Conservation (phyloP, 2,329 filamentous ascomycete species). For the Sclerotinia nivalis region DNA sequence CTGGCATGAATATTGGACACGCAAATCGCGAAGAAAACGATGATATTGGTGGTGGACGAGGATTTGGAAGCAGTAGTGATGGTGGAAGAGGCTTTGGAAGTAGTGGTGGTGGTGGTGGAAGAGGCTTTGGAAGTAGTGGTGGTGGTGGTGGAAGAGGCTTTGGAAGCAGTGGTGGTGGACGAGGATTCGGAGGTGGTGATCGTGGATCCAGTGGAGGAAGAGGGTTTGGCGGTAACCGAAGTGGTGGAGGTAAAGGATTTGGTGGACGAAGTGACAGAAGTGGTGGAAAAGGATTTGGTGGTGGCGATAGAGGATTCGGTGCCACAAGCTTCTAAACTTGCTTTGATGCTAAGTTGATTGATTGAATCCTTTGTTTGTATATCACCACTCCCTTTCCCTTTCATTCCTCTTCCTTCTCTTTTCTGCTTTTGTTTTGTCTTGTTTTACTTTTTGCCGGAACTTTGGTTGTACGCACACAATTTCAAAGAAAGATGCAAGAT, state of each 20-base stretch:
- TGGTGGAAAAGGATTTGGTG: conserved; percentile 17
- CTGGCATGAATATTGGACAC: conserved; percentile 31
- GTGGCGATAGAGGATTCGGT: conserved; percentile 18
- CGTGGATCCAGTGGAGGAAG: conserved; percentile 22
- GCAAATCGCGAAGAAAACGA: conserved; percentile 21
- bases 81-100: conserved; percentile 8
- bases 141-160: conserved; percentile 24
- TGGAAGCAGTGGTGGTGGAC: conserved; percentile 11
- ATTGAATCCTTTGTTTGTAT: conserved; percentile 10
- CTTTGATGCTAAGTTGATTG: background rate
- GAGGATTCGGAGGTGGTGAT: conserved; percentile 21
- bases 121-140: conserved; percentile 17
- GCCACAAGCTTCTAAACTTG: conserved; percentile 10
- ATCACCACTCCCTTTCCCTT: conserved; percentile 10
- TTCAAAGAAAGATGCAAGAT: background rate
- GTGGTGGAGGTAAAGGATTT: conserved; percentile 21
- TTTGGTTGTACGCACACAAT: background rate
- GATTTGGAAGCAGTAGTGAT: conserved; percentile 6
- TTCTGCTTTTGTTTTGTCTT: background rate
- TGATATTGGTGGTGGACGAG: conserved; percentile 18
- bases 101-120: conserved; percentile 21
- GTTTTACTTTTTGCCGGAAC: background rate
- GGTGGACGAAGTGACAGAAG: conserved; percentile 26
- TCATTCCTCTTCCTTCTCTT: background rate
- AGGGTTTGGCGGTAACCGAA: conserved; percentile 26